Evolutionary conservation across 1,139 yeast species (phyloP).

Genomic region (Meyerozyma smithsonii): DNA sequence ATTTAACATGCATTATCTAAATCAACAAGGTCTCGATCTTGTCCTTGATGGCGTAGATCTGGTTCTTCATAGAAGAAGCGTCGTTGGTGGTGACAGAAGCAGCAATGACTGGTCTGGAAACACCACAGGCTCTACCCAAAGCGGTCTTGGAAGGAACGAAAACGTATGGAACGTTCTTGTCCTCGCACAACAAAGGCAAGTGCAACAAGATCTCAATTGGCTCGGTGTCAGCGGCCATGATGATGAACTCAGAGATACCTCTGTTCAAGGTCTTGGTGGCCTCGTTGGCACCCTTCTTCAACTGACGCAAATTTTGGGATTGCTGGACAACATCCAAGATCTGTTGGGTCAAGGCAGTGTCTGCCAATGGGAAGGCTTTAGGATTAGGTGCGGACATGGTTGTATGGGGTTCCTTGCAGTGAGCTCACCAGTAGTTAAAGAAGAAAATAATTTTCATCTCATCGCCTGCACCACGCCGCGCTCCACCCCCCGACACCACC

Average conservation of each 20-base stretch:
- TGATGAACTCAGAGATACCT: slow-evolving; percentile 98
- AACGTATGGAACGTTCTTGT: slow-evolving; percentile 98
- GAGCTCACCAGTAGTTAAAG: slow-evolving; percentile 41
- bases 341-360: slow-evolving; percentile 91
- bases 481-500: too few relatives aligned
- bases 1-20: slow-evolving; percentile 27
- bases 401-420: slow-evolving; percentile 59
- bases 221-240: slow-evolving; percentile 99
- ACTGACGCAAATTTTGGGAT: slow-evolving; percentile 96
- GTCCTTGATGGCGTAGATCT: slow-evolving; percentile 96
- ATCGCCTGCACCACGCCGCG: too few relatives aligned
- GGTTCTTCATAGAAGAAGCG: slow-evolving; percentile 95
- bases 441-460: slow-evolving; percentile 6
- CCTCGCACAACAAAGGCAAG: slow-evolving; percentile 96
- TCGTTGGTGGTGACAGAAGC: slow-evolving; percentile 98
- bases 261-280: slow-evolving; percentile 99
- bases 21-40: slow-evolving; percentile 97
- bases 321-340: slow-evolving; percentile 97
- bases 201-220: slow-evolving; percentile 98
- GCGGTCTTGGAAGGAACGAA: slow-evolving; percentile 98
- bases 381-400: slow-evolving; percentile 78
- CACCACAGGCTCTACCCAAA: slow-evolving; percentile 99
- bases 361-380: slow-evolving; percentile 98
- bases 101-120: slow-evolving; percentile 98
- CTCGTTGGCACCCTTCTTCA: slow-evolving; percentile 99